Base-by-base conservation (phyloP, 148 eudicot species). In the Camellia lanceoleosa region DNA sequence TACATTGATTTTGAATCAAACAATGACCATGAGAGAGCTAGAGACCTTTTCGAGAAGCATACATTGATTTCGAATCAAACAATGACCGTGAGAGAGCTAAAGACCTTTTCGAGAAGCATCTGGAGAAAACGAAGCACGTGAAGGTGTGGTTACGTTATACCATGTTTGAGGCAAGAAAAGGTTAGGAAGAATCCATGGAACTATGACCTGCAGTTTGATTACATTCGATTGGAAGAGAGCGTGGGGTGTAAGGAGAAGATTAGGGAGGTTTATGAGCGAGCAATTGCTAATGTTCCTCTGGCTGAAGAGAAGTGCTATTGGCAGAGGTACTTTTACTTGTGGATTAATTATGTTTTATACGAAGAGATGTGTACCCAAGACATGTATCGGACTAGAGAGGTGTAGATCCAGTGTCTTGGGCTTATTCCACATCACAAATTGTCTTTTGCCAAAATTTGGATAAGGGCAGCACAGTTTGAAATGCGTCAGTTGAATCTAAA, bases 91-190 rank as follows among this genome's bases (percentile, higher is more conserved):
- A 30, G 38, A 30, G 38, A 30, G 38, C 38, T 30, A 30, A 30
- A 30, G 38, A 30, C 38, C 38, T 30, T 30, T 30, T 30, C 83
- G 94, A 93, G 83, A 93, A 96, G 77, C 92, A 93, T 76, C 85
- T 95, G 47, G 84, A 90, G 67, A 86, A 91, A 38, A 93, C 97
- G 5, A 88, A 90, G 63, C 93, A 91, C 73, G 76, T 91, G 80
- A 92, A 90, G 82, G 95, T 91, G 38, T 92, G 98, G 97, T 87
- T 91, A 13, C 87, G 95, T 73, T 94, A 81, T 82, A 95, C 92
- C 1, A 90, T 89, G 63, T 94, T 94, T 79, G 95, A 94, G 87
- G 91, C 91, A 62, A 83, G 65, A 19, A 4, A 89, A 80, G 90
- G 90, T 47, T 75, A 86, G 86, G 76, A 87, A 82, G 67, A 72